Conservation (phyloP, 805 yeast species). For the Hyphopichia homilentoma region DNA sequence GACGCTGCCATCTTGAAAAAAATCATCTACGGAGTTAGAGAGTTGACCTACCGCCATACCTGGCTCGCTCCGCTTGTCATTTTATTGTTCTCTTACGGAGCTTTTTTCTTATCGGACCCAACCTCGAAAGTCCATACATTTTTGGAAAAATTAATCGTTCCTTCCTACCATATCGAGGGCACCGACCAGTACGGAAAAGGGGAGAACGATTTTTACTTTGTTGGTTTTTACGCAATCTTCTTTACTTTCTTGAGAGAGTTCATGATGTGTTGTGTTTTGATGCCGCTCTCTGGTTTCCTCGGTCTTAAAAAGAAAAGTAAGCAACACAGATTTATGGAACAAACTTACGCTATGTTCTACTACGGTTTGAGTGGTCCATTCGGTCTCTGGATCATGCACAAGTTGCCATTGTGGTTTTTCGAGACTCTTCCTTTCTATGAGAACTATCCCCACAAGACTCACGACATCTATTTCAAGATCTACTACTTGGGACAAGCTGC, state of each 20-base stretch:
- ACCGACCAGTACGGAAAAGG: constrained; percentile 86
- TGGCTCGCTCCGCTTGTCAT: constrained; percentile 69
- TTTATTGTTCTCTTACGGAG: constrained; percentile 33
- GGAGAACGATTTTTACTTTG: constrained; percentile 72
- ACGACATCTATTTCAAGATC: constrained; percentile 65
- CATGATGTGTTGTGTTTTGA: constrained; percentile 73
- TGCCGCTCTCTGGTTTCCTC: constrained; percentile 59
- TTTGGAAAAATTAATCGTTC: constrained; percentile 57
- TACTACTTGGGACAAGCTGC: constrained; percentile 92
- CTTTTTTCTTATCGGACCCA: constrained; percentile 56
- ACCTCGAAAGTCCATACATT: constrained; percentile 52
- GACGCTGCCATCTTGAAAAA: constrained; percentile 57
- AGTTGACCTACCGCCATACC: constrained; percentile 55
- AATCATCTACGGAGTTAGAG: constrained; percentile 54
- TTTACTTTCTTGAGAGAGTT: constrained; percentile 92
- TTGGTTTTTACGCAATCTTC: constrained; percentile 73
- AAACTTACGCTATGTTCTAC: constrained; percentile 79
- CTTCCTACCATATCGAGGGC: constrained; percentile 61
- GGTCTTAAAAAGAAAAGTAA: constrained; percentile 57
- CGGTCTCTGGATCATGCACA: constrained; percentile 83
- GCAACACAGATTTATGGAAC: constrained; percentile 85
- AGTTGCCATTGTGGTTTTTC: constrained; percentile 85
- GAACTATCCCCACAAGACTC: constrained; percentile 78
- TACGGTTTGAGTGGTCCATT: constrained; percentile 78
- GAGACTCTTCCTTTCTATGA: constrained; percentile 77